Evolutionary conservation across 179 eudicot genomes (phyloP).

Genomic region (Silene vulgaris): DNA sequence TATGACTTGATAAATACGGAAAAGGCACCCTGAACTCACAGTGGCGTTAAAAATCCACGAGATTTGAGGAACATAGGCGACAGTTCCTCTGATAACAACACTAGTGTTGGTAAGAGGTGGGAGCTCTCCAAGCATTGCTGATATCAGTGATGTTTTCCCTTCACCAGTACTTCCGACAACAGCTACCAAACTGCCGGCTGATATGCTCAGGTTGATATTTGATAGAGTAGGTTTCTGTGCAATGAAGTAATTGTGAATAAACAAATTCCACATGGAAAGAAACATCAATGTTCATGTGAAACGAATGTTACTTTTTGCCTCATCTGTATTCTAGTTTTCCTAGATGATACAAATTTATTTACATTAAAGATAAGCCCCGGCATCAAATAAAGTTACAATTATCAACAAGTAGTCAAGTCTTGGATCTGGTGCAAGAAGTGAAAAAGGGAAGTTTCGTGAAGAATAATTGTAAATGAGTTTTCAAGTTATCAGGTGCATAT

Average conservation of each 20-base stretch:
- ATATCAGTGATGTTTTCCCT: constrained; percentile 78
- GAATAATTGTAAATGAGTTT: background rate
- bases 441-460: background rate
- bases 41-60: constrained; percentile 91
- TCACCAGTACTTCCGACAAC: constrained; percentile 84
- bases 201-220: constrained; percentile 59
- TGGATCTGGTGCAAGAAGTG: background rate
- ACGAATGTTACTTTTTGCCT: background rate
- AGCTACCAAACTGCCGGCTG: constrained; percentile 71
- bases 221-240: constrained; percentile 56
- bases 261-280: background rate
- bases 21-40: constrained; percentile 36
- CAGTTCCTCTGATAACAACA: constrained; percentile 62
- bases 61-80: constrained; percentile 77
- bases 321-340: background rate
- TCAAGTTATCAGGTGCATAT: background rate
- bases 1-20: background rate
- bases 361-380: background rate
- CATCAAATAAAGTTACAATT: background rate
- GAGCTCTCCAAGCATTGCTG: constrained; percentile 87
- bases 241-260: constrained; percentile 1
- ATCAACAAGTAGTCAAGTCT: background rate
- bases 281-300: background rate
- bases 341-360: background rate
- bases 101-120: constrained; percentile 46